Base-by-base conservation (phyloP, 2,329 filamentous ascomycete genomes). In the Diaporthe velutina region DNA sequence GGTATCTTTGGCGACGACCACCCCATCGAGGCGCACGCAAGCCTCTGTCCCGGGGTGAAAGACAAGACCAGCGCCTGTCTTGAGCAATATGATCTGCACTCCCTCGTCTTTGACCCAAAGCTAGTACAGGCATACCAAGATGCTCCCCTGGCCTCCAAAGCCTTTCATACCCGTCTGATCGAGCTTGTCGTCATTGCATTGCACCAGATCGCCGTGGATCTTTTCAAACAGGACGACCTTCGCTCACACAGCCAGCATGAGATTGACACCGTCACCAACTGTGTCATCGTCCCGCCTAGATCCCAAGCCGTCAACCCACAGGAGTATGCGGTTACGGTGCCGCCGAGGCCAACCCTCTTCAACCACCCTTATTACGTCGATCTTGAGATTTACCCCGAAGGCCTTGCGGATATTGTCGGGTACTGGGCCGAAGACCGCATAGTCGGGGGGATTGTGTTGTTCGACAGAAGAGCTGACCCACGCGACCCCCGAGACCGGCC, bases 391-490 rank as follows among this genome's bases (percentile, higher is more conserved):
- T 83, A 83, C 57, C 80, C 80, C 19, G 71, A 80, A 5, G 80
- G 78, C 15, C 45, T 81, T 19, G 80, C 79, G 8, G 79, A 81
- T 67, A 70, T 77, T 38, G 80, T 79, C 0, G 80, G 80, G 7
- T 81, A 80, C 73, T 81, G 80, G 80, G 80, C 79, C 6, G 80
- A 81, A 73, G 70, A 68, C 8, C 77, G 78, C 13, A 80, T 81
- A 52, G 61, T 82, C 2, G 80, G 80, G 2, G 79, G 80, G 1
- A 78, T 80, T 5, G 76, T 76, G 19, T 42, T 79, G 3, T 81
- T 80, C 52, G 78, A 81, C 71, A 73, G 77, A 25, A 71, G 73
- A 48, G 42, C 60, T 33, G 70, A 60, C 60, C 60, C 60, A 30
- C 60, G 60, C 42, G 28, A 66, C 28, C 42, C 60, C 60, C 60